These are phyloP conservation scores for Candida ipomoeae DNA, from an alignment of 805 yeast species.

Conservation along the genomic window DNA sequence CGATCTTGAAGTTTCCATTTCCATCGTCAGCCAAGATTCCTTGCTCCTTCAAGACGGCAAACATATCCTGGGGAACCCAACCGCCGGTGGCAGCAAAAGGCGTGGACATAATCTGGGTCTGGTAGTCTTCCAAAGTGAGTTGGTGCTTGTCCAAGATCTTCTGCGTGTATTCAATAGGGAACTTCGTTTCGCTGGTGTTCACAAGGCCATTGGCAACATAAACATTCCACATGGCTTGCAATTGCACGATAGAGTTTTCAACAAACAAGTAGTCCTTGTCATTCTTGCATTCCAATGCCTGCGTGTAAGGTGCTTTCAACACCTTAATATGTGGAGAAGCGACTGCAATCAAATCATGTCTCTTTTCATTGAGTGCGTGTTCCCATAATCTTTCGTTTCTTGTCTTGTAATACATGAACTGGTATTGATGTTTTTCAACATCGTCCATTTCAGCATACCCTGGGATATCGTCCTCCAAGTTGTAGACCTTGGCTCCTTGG, in stretches of 20 bases:
- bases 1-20: constrained; percentile 40
- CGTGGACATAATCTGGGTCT: constrained; percentile 57
- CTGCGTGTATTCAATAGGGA: constrained; percentile 61
- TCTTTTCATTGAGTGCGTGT: constrained; percentile 58
- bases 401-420: constrained; percentile 83
- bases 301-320: constrained; percentile 59
- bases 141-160: constrained; percentile 57
- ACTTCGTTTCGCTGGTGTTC: constrained; percentile 35
- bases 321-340: constrained; percentile 81
- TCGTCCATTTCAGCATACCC: constrained; percentile 65
- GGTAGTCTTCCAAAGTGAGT: constrained; percentile 59
- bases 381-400: constrained; percentile 93
- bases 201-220: constrained; percentile 57
- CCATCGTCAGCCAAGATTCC: constrained; percentile 60
- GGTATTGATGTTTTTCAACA: constrained; percentile 71
- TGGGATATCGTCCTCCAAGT: constrained; percentile 69
- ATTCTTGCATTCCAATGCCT: constrained; percentile 54
- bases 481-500: constrained; percentile 83
- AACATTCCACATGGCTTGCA: constrained; percentile 65
- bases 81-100: constrained; percentile 92
- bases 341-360: constrained; percentile 67
- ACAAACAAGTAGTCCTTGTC: constrained; percentile 60
- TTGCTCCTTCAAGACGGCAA: constrained; percentile 61
- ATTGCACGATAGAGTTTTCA: constrained; percentile 62
- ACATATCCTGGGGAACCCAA: constrained; percentile 95